phyloP scores from a whole-genome alignment of 805 yeast species.

The Metschnikowia hibisci region DNA sequence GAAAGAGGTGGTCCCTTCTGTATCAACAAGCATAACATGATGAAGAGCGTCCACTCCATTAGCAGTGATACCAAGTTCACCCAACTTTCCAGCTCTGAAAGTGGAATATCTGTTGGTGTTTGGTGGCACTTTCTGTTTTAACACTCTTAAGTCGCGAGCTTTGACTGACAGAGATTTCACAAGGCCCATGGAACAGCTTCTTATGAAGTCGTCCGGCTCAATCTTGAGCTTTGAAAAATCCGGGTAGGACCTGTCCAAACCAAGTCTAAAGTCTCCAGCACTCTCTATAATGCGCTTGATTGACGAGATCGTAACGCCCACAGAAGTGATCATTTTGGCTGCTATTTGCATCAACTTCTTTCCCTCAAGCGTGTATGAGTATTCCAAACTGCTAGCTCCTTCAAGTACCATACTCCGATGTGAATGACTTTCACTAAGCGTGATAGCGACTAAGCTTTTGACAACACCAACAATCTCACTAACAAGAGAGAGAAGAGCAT shows the following conservation, averaged over 20 bases:
- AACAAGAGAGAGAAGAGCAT: conserved; percentile 54
- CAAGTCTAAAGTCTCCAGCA: conserved; percentile 65
- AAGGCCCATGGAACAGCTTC: conserved; percentile 57
- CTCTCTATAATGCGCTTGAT: conserved; percentile 49
- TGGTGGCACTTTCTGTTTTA: conserved; percentile 19
- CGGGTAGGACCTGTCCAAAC: conserved; percentile 59
- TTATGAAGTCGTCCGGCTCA: conserved; percentile 57
- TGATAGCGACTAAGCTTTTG: conserved; percentile 55
- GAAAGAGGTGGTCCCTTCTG: conserved; percentile 28
- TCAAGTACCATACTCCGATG: conserved; percentile 23
- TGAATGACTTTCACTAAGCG: conserved; percentile 41
- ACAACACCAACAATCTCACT: conserved; percentile 64
- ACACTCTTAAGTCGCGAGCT: conserved; percentile 22
- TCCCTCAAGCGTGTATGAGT: conserved; percentile 64
- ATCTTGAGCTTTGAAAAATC: conserved; percentile 57
- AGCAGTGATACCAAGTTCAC: conserved; percentile 43
- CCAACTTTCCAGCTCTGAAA: conserved; percentile 49
- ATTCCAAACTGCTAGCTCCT: conserved; percentile 21
- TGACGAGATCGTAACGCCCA: conserved; percentile 45
- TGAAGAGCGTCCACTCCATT: conserved; percentile 47
- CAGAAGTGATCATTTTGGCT: conserved; percentile 55
- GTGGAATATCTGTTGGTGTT: conserved; percentile 44
- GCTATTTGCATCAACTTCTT: conserved; percentile 57
- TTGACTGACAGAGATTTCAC: conserved; percentile 36
- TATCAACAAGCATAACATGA: conserved; percentile 27